A percentile compares a stretch with the other conserved stretches of the same genome.
These are phyloP conservation scores for Fraxinus greggii DNA, from an alignment of 305 asterid species.

Conservation along the genomic window DNA sequence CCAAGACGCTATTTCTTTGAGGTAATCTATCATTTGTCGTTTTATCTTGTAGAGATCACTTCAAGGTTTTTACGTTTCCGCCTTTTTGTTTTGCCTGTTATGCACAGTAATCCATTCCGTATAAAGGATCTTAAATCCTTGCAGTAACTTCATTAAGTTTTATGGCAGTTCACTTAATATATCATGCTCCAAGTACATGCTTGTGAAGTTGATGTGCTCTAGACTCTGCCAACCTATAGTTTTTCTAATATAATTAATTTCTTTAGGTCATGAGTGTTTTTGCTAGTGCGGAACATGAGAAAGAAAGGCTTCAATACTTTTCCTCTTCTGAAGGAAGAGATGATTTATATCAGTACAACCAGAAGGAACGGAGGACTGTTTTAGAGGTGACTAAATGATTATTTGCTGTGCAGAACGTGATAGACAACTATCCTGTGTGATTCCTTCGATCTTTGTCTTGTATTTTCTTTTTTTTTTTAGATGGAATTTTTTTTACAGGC, in stretches of 20 bases:
- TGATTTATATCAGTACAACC: slow-evolving; percentile 85
- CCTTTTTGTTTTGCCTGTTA: slow-evolving; percentile 12
- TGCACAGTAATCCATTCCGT: background rate
- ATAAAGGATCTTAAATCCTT: background rate
- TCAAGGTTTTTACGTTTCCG: background rate
- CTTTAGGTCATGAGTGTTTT: slow-evolving; percentile 81
- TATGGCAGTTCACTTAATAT: background rate
- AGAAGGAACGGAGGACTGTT: slow-evolving; percentile 87
- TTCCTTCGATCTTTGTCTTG: slow-evolving; percentile 5
- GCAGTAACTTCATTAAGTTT: background rate
- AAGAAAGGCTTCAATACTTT: slow-evolving; percentile 85
- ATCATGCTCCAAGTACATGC: background rate
- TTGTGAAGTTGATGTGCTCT: background rate
- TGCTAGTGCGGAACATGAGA: slow-evolving; percentile 85
- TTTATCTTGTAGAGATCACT: slow-evolving; percentile 7
- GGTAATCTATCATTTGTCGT: slow-evolving; percentile 39
- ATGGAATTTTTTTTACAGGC: background rate
- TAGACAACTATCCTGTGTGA: slow-evolving; percentile 12
- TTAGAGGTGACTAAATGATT: slow-evolving; percentile 59
- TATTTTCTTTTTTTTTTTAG: background rate
- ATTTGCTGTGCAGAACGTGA: slow-evolving; percentile 6
- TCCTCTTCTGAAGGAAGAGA: slow-evolving; percentile 96
- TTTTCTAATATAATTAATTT: slow-evolving; percentile 15
- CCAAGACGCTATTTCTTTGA: slow-evolving; percentile 90
- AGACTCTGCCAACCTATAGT: background rate